phyloP scores from a whole-genome alignment of 108 stramenopile genomes.

The Nannochloropsis oceanica region DNA sequence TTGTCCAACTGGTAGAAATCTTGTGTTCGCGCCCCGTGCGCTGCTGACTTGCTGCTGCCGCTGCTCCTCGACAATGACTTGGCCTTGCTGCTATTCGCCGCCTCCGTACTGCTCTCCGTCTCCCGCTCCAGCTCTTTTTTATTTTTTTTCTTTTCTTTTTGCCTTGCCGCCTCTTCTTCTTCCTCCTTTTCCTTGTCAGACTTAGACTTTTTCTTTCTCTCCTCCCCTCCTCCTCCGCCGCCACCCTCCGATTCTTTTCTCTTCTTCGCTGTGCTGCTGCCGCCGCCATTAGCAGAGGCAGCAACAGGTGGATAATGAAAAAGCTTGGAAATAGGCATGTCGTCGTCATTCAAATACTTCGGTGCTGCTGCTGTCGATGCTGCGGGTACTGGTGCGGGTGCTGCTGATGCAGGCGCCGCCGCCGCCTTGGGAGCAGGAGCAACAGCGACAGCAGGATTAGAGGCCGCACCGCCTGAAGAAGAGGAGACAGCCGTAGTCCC shows the following conservation, averaged over 20 bases:
- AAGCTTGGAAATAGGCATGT: background rate
- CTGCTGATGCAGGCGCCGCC: background rate
- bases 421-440: background rate
- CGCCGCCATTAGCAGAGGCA: background rate
- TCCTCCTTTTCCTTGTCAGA: background rate
- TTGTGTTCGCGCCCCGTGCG: background rate
- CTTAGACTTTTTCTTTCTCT: background rate
- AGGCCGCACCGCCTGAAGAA: no score
- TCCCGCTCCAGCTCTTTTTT: background rate
- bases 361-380: background rate
- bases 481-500: no score
- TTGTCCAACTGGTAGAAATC: constrained; percentile 44
- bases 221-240: background rate
- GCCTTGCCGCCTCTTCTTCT: background rate
- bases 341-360: background rate
- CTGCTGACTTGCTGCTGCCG: background rate
- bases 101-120: background rate
- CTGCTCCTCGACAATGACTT: background rate
- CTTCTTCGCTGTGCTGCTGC: background rate
- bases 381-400: background rate
- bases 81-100: background rate
- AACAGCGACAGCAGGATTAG: background rate
- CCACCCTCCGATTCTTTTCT: background rate
- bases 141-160: background rate
- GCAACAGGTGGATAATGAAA: background rate